phyloP scores from a whole-genome alignment of 73 alveolate species.

The Paraurostyla sp. region DNA sequence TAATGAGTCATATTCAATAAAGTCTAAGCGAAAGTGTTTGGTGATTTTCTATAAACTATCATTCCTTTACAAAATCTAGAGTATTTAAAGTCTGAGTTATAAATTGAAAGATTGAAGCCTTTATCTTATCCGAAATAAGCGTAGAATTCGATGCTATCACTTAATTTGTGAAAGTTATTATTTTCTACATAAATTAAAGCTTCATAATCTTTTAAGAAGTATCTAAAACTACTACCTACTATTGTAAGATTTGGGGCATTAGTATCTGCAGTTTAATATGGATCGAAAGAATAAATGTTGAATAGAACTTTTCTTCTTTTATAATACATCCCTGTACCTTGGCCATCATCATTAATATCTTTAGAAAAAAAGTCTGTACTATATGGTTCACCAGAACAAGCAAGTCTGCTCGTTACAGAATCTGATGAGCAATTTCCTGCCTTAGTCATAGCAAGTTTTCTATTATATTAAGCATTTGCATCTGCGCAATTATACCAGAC shows the following conservation, averaged over 20 bases:
- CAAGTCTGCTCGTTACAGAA: too few species aligned
- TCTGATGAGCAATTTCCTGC: too few species aligned
- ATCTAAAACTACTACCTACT: too few species aligned
- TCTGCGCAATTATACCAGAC: too few species aligned
- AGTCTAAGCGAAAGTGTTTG: not conserved
- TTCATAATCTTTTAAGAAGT: slow-evolving; percentile 1
- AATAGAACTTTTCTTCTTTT: not conserved
- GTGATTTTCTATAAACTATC: slow-evolving; percentile 19
- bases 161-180: not conserved
- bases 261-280: too few species aligned
- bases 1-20: not conserved
- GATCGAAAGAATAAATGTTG: not conserved
- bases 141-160: not conserved
- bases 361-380: not conserved
- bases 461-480: too few species aligned
- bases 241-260: too few species aligned
- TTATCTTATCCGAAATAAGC: not conserved
- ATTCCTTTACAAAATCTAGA: slow-evolving; percentile 53
- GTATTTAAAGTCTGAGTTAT: not conserved
- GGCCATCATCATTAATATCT: not conserved
- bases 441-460: too few species aligned
- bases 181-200: slow-evolving; percentile 22
- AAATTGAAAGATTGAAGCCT: not conserved
- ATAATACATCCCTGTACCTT: not conserved
- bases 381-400: not conserved